These are phyloP conservation scores for Silene coronaria DNA, from an alignment of 179 eudicot genomes.

Conservation along the genomic window DNA sequence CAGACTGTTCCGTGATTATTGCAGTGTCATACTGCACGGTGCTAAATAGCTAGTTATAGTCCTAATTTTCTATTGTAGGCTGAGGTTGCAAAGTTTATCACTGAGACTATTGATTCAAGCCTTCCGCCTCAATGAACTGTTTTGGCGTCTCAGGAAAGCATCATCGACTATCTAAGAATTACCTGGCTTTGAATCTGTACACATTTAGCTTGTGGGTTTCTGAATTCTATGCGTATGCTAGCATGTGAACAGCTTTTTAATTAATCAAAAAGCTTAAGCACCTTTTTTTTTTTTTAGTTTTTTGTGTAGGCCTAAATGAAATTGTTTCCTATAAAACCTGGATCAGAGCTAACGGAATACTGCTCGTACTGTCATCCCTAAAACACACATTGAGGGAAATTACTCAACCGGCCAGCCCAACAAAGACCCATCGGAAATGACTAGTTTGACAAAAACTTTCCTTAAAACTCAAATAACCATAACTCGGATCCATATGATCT, in stretches of 20 bases:
- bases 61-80: conserved; percentile 29
- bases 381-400: too few relatives aligned
- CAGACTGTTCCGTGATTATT: too few relatives aligned
- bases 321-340: neutral
- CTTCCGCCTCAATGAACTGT: neutral
- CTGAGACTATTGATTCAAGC: conserved; percentile 30
- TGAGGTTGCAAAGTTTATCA: conserved; percentile 40
- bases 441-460: too few relatives aligned
- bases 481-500: neutral
- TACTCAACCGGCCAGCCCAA: too few relatives aligned
- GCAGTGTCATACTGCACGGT: neutral
- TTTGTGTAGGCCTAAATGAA: neutral
- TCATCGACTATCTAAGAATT: neutral
- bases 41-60: neutral
- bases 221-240: too few relatives aligned
- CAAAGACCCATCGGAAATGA: too few relatives aligned
- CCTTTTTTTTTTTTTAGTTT: neutral
- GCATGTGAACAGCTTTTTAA: too few relatives aligned
- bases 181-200: neutral
- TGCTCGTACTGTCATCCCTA: too few relatives aligned
- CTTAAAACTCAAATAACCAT: too few relatives aligned
- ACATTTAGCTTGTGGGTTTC: neutral
- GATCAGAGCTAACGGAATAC: too few relatives aligned
- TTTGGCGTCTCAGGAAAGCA: neutral
- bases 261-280: neutral